Conservation (phyloP, 169 alveolate genomes). For the Prorocentrum cordatum region DNA sequence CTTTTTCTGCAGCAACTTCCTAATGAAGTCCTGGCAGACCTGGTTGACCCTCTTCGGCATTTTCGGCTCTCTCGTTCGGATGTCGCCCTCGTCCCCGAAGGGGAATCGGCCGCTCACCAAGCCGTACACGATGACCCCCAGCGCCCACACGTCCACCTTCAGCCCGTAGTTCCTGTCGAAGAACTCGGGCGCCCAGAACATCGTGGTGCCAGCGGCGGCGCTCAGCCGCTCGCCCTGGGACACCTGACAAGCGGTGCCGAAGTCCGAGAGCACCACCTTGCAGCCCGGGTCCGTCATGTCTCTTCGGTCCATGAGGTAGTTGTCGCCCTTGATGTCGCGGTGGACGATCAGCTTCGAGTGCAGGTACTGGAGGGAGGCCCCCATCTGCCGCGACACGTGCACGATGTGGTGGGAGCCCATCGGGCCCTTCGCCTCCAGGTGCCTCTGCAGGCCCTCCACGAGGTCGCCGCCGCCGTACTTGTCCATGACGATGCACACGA, state of each 20-base stretch:
- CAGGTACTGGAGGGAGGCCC: conserved; percentile 23
- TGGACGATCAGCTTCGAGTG: conserved; percentile 48
- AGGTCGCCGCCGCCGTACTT: conserved; percentile 51
- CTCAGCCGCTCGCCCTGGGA: no score
- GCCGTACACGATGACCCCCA: conserved; percentile 62
- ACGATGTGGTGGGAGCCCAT: conserved; percentile 26
- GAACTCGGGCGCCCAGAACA: no score
- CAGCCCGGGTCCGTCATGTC: conserved; percentile 48
- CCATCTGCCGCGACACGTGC: conserved; percentile 59
- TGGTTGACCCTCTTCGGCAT: no score
- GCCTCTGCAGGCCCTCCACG: conserved; percentile 51
- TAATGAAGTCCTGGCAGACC: conserved; percentile 33
- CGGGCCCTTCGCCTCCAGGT: conserved; percentile 33
- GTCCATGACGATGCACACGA: conserved; percentile 68
- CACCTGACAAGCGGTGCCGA: conserved; percentile 56
- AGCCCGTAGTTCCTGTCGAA: neutral
- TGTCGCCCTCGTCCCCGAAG: no score
- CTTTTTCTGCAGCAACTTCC: conserved; percentile 8
- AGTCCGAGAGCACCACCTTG: conserved; percentile 53
- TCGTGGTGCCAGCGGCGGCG: no score
- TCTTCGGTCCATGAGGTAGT: conserved; percentile 45
- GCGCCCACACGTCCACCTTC: conserved; percentile 58
- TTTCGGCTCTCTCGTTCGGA: no score
- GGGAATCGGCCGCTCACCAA: conserved; percentile 44
- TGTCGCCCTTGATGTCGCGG: conserved; percentile 46